A percentile compares a stretch with the other conserved stretches of the same genome.
These are phyloP conservation scores for Macrolepiota dolichaula DNA, from an alignment of 768 basidiomycete genomes.

Conservation along the genomic window DNA sequence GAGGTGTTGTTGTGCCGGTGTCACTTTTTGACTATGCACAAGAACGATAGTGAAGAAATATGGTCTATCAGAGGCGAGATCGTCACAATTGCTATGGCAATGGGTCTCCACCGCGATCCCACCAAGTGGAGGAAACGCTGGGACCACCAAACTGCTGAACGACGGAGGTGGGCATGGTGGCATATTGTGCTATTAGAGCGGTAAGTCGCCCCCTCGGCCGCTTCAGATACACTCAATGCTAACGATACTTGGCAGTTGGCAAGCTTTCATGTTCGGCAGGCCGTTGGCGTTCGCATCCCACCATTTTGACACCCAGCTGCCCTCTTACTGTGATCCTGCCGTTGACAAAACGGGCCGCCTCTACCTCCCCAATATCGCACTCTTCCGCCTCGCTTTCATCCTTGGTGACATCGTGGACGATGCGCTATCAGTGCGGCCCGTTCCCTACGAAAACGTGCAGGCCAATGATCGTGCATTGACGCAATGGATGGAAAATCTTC, in stretches of 20 bases:
- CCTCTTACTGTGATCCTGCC: conserved; percentile 61
- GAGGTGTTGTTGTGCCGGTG: conserved; percentile 69
- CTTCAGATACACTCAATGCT: conserved; percentile 11
- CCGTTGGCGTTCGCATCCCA: conserved; percentile 73
- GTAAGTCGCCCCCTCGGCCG: conserved; percentile 32
- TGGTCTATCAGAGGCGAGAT: conserved; percentile 76
- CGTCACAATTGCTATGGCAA: conserved; percentile 70
- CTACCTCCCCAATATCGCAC: conserved; percentile 71
- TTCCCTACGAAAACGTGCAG: conserved; percentile 69
- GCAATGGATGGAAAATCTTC: conserved; percentile 77
- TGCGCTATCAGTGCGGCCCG: conserved; percentile 76
- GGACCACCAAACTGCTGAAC: conserved; percentile 55
- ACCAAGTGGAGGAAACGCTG: conserved; percentile 69
- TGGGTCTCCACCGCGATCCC: conserved; percentile 88
- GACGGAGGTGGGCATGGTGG: conserved; percentile 90
- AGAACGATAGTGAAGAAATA: conserved; percentile 77
- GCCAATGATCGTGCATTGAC: conserved; percentile 68
- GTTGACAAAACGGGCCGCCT: conserved; percentile 62
- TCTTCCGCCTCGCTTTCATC: conserved; percentile 74
- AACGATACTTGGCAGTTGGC: conserved; percentile 53
- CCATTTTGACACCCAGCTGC: conserved; percentile 81
- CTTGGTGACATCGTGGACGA: conserved; percentile 86
- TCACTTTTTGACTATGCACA: conserved; percentile 71
- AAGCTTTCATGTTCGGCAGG: conserved; percentile 83
- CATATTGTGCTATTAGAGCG: conserved; percentile 79